These are phyloP conservation scores for Coccomyxa subellipsoidea DNA, from an alignment of 163 green algal species.

Conservation along the genomic window DNA sequence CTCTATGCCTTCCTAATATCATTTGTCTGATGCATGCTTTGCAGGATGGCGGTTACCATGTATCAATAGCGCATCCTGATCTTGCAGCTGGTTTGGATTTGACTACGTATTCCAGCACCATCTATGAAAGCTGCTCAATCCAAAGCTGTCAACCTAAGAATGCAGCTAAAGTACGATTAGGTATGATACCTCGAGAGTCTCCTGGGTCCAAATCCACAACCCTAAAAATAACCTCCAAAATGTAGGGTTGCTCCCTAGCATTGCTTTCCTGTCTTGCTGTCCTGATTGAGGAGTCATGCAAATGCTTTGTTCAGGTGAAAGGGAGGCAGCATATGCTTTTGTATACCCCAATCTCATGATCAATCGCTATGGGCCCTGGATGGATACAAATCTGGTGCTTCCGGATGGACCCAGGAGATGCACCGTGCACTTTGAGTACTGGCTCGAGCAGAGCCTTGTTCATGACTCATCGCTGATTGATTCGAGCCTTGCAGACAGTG, in stretches of 20 bases:
- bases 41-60: slow-evolving; percentile 62
- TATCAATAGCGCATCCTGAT: slow-evolving; percentile 46
- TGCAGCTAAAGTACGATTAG: slow-evolving; percentile 9
- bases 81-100: slow-evolving; percentile 46
- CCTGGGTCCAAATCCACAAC: too few relatives aligned
- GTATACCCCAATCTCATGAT: slow-evolving; percentile 64
- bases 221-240: background rate
- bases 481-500: slow-evolving; percentile 29
- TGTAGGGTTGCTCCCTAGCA: background rate
- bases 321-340: slow-evolving; percentile 44
- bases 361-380: slow-evolving; percentile 66
- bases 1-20: background rate
- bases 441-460: slow-evolving; percentile 13
- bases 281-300: background rate
- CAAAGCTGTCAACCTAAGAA: slow-evolving; percentile 26
- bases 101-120: slow-evolving; percentile 33
- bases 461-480: slow-evolving; percentile 19
- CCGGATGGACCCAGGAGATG: slow-evolving; percentile 38
- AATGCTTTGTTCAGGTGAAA: slow-evolving; percentile 1
- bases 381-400: slow-evolving; percentile 60
- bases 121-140: slow-evolving; percentile 39
- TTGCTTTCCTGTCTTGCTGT: background rate
- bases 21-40: background rate
- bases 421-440: slow-evolving; percentile 57
- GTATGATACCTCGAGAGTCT: too few relatives aligned